Evolutionary conservation across 2,329 filamentous ascomycete genomes (phyloP), one percentile per base, ranked within the genome.

Genomic region (Aspergillus bombycis): DNA sequence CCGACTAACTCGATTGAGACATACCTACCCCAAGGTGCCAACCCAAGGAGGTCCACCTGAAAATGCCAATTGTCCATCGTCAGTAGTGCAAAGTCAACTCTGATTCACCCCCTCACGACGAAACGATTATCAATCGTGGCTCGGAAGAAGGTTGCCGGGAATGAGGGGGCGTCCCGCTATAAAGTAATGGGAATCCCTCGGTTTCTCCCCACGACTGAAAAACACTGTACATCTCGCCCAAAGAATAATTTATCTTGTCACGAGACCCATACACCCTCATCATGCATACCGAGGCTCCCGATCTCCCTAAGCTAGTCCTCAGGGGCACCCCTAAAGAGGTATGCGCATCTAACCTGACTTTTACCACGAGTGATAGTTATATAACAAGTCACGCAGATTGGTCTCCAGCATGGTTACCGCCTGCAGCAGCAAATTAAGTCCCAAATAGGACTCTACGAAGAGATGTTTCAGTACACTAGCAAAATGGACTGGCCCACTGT

Each of bases 401-500:
- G 84, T 57, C 61, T 78, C 48, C 73, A 79, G 45, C 84, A 86
- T 69, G 84, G 84, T 55, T 65, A 65, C 6, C 66, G 73, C 12
- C 79, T 83, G 1, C 71, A 68, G 8, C 21, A 67, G 0, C 77
- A 83, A 41, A 80, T 86, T 48, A 61, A 62, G 4, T 73, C 79
- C 61, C 78, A 78, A 60, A 81, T 86, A 55, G 66, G 65, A 52
- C 82, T 85, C 74, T 86, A 86, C 69, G 74, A 77, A 0, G 65
- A 65, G 3, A 78, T 85, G 52, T 86, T 86, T 72, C 62, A 77
- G 28, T 68, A 80, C 38, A 82, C 80, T n/a, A 79, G 81, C 54
- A 79, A 81, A 30, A 70, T 83, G 62, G 71, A 76, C 50, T 85
- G 84, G 84, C 65, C 72, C 0, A 67, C 80, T 43, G 83, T 85